Evolutionary conservation across 148 eudicot genomes (phyloP), one percentile per base, ranked within the genome.

Genomic region (Spergularia marina): DNA sequence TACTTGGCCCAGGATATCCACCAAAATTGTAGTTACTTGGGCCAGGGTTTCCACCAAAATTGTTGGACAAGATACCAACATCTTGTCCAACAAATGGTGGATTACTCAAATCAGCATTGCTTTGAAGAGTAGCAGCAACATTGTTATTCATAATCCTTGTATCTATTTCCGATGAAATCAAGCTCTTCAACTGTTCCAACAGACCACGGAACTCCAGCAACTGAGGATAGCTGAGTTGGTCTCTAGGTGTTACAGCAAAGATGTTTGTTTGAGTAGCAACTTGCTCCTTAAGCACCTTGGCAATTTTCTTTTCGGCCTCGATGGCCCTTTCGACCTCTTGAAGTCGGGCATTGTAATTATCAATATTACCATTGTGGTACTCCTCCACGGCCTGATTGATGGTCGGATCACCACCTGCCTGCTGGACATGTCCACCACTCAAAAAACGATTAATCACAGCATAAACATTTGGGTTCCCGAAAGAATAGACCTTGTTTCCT

Each of bases 381-480:
- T 41, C 47, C 47, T 41, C 9, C 7, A 8, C 9, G 9, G 4
- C 9, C 4, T 5, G 47, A 5, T 41, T 41, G 47, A 5, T 4
- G 9, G 34, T 30, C 34, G 6, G 47, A 41, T 41, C 2, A 41
- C 47, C 63, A 4, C n/a, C n/a, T n/a, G n/a, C n/a, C n/a, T n/a
- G n/a, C n/a, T n/a, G n/a, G n/a, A n/a, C n/a, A n/a, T n/a, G n/a
- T n/a, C n/a, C n/a, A n/a, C 21, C 30, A 59, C 12, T 30, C 20
- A 57, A 18, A 11, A 59, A 59, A 4, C 71, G 23, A 17, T 64
- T 51, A 25, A 78, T 2, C 4, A 55, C 9, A 0, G 18, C 15
- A 12, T 78, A 53, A 18, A 23, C 57, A 20, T 53, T 18, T 0
- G 70, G 80, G 9, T 68, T 13, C 70, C 75, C n/a, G 4, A 78